These are phyloP conservation scores for Pseudogymnoascus sp. DNA, from an alignment of 2,329 filamentous ascomycete species.

Conservation along the genomic window DNA sequence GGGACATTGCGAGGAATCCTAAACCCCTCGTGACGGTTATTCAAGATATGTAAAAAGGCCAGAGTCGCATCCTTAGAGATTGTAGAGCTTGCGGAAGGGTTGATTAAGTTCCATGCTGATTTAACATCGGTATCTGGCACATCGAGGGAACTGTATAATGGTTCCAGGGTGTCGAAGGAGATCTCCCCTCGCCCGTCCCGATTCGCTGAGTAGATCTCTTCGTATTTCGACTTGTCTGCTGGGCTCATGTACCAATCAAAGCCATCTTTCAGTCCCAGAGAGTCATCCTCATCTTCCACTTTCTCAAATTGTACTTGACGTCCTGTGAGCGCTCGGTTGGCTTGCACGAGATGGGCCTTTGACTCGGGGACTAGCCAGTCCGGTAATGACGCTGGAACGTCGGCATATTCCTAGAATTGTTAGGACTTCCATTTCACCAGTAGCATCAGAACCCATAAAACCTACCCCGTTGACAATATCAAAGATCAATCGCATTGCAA, in stretches of 20 bases:
- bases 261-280: constrained; percentile 80
- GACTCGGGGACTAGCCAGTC: constrained; percentile 97
- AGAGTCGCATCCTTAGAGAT: constrained; percentile 94
- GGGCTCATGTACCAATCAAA: constrained; percentile 99
- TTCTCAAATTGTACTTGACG: constrained; percentile 77
- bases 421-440: not conserved
- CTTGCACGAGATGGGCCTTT: constrained; percentile 84
- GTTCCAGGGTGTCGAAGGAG: constrained; percentile 67
- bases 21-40: constrained; percentile 90
- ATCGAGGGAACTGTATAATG: constrained; percentile 75
- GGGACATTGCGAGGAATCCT: constrained; percentile 88
- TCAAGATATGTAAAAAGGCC: constrained; percentile 93
- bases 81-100: constrained; percentile 71
- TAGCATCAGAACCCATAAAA: constrained; percentile 15
- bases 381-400: constrained; percentile 78
- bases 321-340: constrained; percentile 69
- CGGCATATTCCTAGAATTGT: constrained; percentile 64
- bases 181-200: constrained; percentile 80
- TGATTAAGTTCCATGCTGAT: constrained; percentile 94
- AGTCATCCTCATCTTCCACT: constrained; percentile 75
- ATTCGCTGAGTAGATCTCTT: constrained; percentile 93
- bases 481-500: constrained; percentile 96
- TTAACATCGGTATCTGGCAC: constrained; percentile 72
- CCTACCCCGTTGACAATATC: constrained; percentile 89
- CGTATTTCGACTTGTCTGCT: constrained; percentile 83